Conservation (phyloP, 2,329 filamentous ascomycete species). For the Sclerotinia borealis region DNA sequence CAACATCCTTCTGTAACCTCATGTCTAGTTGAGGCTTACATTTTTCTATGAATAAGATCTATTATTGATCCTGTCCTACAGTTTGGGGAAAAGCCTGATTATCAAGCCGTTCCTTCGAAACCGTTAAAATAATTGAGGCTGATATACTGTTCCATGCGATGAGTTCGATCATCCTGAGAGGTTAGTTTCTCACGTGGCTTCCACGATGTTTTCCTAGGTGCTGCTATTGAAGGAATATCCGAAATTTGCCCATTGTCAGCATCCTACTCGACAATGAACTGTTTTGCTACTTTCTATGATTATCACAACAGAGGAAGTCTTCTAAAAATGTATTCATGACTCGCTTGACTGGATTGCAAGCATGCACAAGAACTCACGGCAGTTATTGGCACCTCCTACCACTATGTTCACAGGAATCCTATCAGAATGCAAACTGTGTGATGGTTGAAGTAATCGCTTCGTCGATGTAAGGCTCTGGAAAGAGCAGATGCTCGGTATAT, state of each 20-base stretch:
- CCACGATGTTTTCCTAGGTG: neutral
- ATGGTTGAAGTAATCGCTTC: neutral
- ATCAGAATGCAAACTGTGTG: neutral
- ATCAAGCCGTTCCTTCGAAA: neutral
- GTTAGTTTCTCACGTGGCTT: neutral
- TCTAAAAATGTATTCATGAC: neutral
- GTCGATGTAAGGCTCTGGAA: neutral
- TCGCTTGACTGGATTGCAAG: neutral
- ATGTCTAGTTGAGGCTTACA: neutral
- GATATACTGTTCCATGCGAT: neutral
- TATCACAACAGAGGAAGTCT: neutral
- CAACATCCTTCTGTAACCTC: constrained; percentile 11
- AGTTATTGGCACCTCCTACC: neutral
- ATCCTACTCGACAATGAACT: neutral
- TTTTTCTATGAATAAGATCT: neutral
- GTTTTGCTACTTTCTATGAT: neutral
- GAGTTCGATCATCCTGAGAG: constrained; percentile 4
- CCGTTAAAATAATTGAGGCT: constrained; percentile 1
- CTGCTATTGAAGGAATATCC: neutral
- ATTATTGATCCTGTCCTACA: neutral
- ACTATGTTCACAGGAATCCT: neutral
- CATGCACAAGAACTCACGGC: neutral
- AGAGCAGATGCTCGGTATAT: neutral
- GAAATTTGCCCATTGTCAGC: neutral
- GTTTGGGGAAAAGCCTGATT: neutral